phyloP scores from a whole-genome alignment of 192 early-diverging fungal species.

The Pilobolus umbonatus region DNA sequence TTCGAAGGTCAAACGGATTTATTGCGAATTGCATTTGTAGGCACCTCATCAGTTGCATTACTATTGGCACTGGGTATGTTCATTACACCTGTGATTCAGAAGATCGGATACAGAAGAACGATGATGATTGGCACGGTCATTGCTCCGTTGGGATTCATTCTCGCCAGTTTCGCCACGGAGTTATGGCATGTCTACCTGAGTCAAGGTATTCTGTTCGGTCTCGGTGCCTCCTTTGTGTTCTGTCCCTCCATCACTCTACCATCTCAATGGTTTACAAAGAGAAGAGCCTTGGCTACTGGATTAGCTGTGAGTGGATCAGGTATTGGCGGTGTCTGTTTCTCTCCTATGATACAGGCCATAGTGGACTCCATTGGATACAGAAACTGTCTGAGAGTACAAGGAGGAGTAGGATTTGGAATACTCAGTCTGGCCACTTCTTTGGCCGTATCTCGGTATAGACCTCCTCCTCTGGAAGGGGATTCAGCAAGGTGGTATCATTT shows the following conservation, averaged over 20 bases:
- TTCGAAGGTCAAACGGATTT: conserved; percentile 24
- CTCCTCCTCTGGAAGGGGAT: background rate
- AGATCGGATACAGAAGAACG: conserved; percentile 25
- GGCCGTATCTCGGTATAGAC: conserved; percentile 19
- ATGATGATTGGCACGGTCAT: conserved; percentile 31
- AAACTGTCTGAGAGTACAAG: conserved; percentile 32
- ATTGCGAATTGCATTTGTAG: conserved; percentile 32
- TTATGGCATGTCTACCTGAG: conserved; percentile 65
- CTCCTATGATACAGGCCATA: conserved; percentile 43
- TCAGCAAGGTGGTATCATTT: conserved; percentile 12
- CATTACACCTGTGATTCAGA: conserved; percentile 26
- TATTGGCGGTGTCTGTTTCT: conserved; percentile 55
- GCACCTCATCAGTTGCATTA: conserved; percentile 24
- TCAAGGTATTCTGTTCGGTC: conserved; percentile 60
- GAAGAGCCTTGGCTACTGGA: conserved; percentile 58
- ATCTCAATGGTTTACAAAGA: conserved; percentile 57
- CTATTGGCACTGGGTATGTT: conserved; percentile 24
- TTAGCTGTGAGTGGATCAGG: conserved; percentile 64
- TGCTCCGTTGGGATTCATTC: conserved; percentile 49
- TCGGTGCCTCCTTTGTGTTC: conserved; percentile 53
- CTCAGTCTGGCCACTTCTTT: conserved; percentile 26
- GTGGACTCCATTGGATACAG: conserved; percentile 35
- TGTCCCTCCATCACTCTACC: conserved; percentile 55
- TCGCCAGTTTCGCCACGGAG: conserved; percentile 55
- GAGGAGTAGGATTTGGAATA: conserved; percentile 32